phyloP scores from a whole-genome alignment of 1,139 yeast species.

The Diutina sp. region DNA sequence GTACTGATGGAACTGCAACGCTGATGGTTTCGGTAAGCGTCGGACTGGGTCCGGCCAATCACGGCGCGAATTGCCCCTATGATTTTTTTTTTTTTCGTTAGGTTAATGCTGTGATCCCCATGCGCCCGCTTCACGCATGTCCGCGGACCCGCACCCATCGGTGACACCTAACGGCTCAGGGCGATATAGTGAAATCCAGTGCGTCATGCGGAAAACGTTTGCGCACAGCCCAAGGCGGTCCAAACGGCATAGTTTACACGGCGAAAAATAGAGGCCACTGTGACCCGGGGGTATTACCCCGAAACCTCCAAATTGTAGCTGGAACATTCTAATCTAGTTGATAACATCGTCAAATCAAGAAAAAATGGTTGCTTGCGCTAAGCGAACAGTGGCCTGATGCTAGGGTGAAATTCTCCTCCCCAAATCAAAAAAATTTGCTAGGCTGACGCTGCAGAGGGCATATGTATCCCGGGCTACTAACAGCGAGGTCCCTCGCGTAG shows the following conservation, averaged over 20 bases:
- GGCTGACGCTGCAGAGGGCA: not conserved
- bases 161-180: not conserved
- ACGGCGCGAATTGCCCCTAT: not conserved
- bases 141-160: not conserved
- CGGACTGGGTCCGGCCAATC: not conserved
- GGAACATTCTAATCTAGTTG: too few species aligned
- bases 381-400: too few species aligned
- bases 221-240: not conserved
- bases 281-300: not conserved
- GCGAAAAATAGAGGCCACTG: not conserved
- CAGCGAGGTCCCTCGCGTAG: not conserved
- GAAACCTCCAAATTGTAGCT: not conserved
- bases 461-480: not conserved
- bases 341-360: too few species aligned
- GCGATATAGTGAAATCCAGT: not conserved
- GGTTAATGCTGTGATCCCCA: not conserved
- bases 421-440: not conserved
- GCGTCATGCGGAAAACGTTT: not conserved
- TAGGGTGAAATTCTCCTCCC: not conserved
- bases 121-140: not conserved
- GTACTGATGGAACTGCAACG: not conserved
- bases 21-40: not conserved
- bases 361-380: too few species aligned
- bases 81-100: too few species aligned
- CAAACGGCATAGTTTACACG: not conserved